A percentile compares a stretch with the other conserved stretches of the same genome.
phyloP scores from a whole-genome alignment of 2,329 filamentous ascomycete genomes.

The Lecanoromycetidae sp. region DNA sequence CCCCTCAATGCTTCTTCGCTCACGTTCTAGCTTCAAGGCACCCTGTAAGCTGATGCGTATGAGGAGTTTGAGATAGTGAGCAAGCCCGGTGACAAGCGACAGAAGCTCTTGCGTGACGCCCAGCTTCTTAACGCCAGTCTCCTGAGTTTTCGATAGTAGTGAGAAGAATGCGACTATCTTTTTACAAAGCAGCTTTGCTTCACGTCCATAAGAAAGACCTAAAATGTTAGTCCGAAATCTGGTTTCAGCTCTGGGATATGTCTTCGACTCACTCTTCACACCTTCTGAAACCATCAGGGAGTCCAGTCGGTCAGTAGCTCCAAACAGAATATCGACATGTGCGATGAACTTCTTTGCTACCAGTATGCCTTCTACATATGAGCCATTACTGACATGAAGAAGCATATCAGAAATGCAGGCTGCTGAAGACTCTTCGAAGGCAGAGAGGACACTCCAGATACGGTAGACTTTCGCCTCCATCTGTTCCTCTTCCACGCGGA shows the following conservation, averaged over 20 bases:
- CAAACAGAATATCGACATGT: constrained; percentile 88
- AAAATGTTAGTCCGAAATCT: constrained; percentile 19
- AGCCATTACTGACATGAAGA: constrained; percentile 92
- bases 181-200: constrained; percentile 98
- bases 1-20: constrained; percentile 60
- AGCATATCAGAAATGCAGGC: constrained; percentile 99
- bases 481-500: constrained; percentile 75
- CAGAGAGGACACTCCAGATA: constrained; percentile 95
- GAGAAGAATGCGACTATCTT: constrained; percentile 98
- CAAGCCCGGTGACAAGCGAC: constrained; percentile 89
- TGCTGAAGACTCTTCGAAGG: constrained; percentile 93
- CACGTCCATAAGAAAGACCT: constrained; percentile 82
- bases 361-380: constrained; percentile 87
- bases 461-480: constrained; percentile 97
- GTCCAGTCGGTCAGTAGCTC: constrained; percentile 76
- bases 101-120: constrained; percentile 96
- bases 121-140: constrained; percentile 76
- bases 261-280: constrained; percentile 56
- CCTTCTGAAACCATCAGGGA: constrained; percentile 54
- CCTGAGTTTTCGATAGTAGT: constrained; percentile 84
- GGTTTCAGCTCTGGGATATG: not conserved
- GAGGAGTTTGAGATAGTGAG: constrained; percentile 92
- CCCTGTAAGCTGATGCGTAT: constrained; percentile 96
- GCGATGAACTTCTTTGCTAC: constrained; percentile 93
- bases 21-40: constrained; percentile 78